phyloP scores from a whole-genome alignment of 2,329 filamentous ascomycete species.

The Fusarium anguioides region DNA sequence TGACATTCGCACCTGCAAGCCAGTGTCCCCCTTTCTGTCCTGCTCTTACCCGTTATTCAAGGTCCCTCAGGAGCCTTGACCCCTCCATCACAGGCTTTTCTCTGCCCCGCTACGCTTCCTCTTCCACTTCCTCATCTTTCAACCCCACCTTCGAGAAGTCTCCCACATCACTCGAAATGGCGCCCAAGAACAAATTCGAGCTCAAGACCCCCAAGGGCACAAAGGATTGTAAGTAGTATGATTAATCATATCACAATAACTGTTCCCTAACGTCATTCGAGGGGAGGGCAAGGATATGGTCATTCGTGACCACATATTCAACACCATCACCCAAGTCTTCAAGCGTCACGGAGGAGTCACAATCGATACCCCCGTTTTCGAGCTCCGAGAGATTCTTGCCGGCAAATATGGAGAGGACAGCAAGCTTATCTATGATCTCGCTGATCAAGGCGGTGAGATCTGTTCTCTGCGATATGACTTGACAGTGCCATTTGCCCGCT shows the following conservation, averaged over 20 bases:
- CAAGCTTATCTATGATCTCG: conserved; percentile 89
- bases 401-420: conserved; percentile 94
- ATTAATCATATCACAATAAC: background rate
- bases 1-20: conserved; percentile 1
- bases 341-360: conserved; percentile 84
- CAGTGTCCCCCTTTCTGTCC: conserved; percentile 15
- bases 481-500: conserved; percentile 91
- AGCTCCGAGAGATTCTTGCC: conserved; percentile 85
- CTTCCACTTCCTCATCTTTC: conserved; percentile 21
- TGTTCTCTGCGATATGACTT: conserved; percentile 84
- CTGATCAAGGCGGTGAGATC: conserved; percentile 85
- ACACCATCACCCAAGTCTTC: conserved; percentile 80
- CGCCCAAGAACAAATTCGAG: conserved; percentile 49
- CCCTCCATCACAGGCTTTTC: conserved; percentile 40
- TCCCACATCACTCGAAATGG: conserved; percentile 42
- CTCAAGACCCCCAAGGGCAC: conserved; percentile 93
- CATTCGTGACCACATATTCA: conserved; percentile 83
- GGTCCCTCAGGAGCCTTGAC: conserved; percentile 20
- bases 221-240: conserved; percentile 72
- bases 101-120: conserved; percentile 40
- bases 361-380: conserved; percentile 86
- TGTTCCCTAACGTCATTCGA: conserved; percentile 30
- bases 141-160: conserved; percentile 33
- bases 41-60: conserved; percentile 1
- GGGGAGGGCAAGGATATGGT: conserved; percentile 81